These are phyloP conservation scores for Coccomyxa sp. DNA, from an alignment of 139 green algal genomes.

Conservation along the genomic window DNA sequence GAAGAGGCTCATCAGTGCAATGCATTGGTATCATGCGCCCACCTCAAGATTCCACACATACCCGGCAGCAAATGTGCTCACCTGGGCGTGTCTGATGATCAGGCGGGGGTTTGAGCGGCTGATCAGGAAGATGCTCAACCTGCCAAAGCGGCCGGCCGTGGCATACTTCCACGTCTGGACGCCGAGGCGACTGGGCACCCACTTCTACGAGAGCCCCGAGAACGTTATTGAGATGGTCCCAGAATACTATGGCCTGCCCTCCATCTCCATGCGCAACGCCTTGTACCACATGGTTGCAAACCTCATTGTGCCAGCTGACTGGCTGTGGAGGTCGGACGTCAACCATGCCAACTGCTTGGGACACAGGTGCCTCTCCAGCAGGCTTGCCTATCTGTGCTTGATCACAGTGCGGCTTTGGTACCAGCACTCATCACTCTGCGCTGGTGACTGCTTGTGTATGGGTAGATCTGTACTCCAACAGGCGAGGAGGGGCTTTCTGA, in stretches of 20 bases:
- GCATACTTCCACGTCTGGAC: neutral
- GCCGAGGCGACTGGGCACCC: neutral
- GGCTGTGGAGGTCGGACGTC: neutral
- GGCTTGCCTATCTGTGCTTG: neutral
- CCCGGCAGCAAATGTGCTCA: no score
- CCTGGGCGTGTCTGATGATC: neutral
- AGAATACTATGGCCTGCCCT: neutral
- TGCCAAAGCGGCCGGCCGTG: neutral
- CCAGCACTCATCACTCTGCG: no score
- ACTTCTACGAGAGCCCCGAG: neutral
- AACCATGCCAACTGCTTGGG: slow-evolving; percentile 6
- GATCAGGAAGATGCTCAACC: neutral
- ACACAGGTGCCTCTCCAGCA: neutral
- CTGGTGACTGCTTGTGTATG: neutral
- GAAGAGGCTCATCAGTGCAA: no score
- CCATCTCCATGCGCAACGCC: slow-evolving; percentile 2
- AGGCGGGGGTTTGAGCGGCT: slow-evolving; percentile 2
- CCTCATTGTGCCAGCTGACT: neutral
- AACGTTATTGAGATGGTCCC: neutral
- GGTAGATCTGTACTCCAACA: neutral
- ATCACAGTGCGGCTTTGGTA: no score
- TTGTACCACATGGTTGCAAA: neutral
- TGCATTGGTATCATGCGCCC: no score
- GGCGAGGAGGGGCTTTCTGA: neutral
- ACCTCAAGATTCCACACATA: no score